Conservation (phyloP, 179 eudicot genomes). For the Amaranthus tricolor region DNA sequence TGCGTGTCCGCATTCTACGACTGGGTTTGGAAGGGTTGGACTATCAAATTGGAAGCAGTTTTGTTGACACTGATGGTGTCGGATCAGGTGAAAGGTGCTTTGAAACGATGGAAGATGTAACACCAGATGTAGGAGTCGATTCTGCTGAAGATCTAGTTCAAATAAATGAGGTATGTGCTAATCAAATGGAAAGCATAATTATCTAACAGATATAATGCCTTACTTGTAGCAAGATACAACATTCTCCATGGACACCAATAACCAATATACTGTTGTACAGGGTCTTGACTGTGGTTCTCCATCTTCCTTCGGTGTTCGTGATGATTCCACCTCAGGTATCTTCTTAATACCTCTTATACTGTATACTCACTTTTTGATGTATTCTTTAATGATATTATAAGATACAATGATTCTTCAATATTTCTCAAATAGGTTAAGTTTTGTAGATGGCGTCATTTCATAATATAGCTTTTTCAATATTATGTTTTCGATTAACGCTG, state of each 20-base stretch:
- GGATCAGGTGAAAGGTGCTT: constrained; percentile 29
- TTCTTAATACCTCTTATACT: not conserved
- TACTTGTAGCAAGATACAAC: constrained; percentile 21
- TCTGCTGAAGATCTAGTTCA: constrained; percentile 18
- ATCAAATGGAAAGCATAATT: constrained; percentile 8
- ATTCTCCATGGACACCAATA: constrained; percentile 20
- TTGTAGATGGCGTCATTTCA: not conserved
- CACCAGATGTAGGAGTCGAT: constrained; percentile 34
- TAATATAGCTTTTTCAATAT: constrained; percentile 7
- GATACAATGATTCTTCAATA: not conserved
- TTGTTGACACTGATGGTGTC: constrained; percentile 23
- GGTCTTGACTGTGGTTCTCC: constrained; percentile 27
- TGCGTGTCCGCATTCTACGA: constrained; percentile 71
- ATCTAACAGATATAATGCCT: constrained; percentile 7
- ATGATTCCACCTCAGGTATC: constrained; percentile 30
- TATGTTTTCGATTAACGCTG: constrained; percentile 16
- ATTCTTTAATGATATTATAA: not conserved
- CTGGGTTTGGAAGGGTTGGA: constrained; percentile 56
- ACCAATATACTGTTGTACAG: constrained; percentile 21
- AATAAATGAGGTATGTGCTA: constrained; percentile 18
- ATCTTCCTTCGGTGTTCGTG: constrained; percentile 9
- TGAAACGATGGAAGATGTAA: constrained; percentile 30
- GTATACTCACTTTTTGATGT: not conserved
- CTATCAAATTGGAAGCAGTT: constrained; percentile 34
- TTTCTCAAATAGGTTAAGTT: not conserved